phyloP scores from a whole-genome alignment of 345 rosid genomes.

The Corchorus olitorius region DNA sequence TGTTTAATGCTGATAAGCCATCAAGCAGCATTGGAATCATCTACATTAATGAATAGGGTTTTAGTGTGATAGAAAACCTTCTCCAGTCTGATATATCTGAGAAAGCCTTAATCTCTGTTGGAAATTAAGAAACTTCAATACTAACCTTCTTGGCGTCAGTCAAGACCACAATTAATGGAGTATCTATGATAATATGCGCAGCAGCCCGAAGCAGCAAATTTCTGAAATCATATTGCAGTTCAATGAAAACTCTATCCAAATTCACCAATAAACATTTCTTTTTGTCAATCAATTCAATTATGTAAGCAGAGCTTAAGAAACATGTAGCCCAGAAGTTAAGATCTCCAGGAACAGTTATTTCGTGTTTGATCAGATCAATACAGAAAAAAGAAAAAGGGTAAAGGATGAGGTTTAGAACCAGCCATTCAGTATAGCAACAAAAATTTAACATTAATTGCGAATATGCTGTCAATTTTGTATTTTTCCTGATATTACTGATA shows the following conservation, averaged over 20 bases:
- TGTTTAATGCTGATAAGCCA: conserved; percentile 54
- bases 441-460: background rate
- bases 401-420: conserved; percentile 1
- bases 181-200: conserved; percentile 64
- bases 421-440: background rate
- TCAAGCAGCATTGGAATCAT: conserved; percentile 67
- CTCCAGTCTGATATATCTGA: conserved; percentile 16
- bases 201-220: conserved; percentile 59
- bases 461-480: background rate
- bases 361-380: background rate
- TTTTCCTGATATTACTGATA: background rate
- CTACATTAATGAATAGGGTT: conserved; percentile 40
- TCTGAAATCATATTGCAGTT: conserved; percentile 48
- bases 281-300: background rate
- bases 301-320: background rate
- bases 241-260: conserved; percentile 21
- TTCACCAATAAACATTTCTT: background rate
- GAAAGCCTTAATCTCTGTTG: conserved; percentile 10
- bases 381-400: background rate
- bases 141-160: conserved; percentile 74
- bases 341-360: background rate
- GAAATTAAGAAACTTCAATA: conserved; percentile 12
- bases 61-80: conserved; percentile 19
- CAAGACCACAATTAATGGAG: conserved; percentile 66
- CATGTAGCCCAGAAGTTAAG: background rate